phyloP scores from a whole-genome alignment of 2,329 filamentous ascomycete species.

The Penicillium palitans region DNA sequence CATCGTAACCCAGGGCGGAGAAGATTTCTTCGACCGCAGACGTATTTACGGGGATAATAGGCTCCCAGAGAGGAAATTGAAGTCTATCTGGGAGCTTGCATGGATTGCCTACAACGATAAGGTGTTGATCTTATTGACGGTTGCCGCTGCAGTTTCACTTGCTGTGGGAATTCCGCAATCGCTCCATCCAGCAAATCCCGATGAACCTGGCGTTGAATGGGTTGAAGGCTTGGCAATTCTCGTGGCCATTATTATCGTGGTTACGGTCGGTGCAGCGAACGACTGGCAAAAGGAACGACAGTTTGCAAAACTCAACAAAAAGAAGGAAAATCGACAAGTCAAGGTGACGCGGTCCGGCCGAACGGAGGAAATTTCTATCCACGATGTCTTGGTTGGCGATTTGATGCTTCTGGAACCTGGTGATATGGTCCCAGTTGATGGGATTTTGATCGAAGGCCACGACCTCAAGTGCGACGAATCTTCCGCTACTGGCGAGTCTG shows the following conservation, averaged over 20 bases:
- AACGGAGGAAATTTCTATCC: slow-evolving; percentile 67
- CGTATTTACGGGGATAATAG: slow-evolving; percentile 69
- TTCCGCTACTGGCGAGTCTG: slow-evolving; percentile 73
- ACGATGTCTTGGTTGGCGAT: slow-evolving; percentile 72
- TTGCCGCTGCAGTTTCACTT: slow-evolving; percentile 71
- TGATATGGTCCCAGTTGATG: slow-evolving; percentile 70
- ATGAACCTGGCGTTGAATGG: slow-evolving; percentile 67
- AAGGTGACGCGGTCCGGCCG: slow-evolving; percentile 75
- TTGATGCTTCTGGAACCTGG: slow-evolving; percentile 72
- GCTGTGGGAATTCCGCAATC: slow-evolving; percentile 74
- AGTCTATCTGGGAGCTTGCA: slow-evolving; percentile 67
- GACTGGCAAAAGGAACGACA: slow-evolving; percentile 82
- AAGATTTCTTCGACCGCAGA: slow-evolving; percentile 59
- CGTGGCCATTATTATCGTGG: slow-evolving; percentile 72
- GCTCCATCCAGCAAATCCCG: slow-evolving; percentile 54
- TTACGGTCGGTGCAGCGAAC: slow-evolving; percentile 73
- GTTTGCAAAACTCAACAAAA: slow-evolving; percentile 76
- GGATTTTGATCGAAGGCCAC: slow-evolving; percentile 67
- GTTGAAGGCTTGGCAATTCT: slow-evolving; percentile 80
- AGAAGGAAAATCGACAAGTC: slow-evolving; percentile 73
- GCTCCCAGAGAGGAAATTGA: slow-evolving; percentile 68
- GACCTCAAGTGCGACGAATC: slow-evolving; percentile 72
- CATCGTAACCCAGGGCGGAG: slow-evolving; percentile 13
- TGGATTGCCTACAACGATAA: slow-evolving; percentile 86
- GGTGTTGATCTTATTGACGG: slow-evolving; percentile 69